Evolutionary conservation across 116 monocot genomes (phyloP), one percentile per base, ranked within the genome.

Genomic region (Cymodocea nodosa): DNA sequence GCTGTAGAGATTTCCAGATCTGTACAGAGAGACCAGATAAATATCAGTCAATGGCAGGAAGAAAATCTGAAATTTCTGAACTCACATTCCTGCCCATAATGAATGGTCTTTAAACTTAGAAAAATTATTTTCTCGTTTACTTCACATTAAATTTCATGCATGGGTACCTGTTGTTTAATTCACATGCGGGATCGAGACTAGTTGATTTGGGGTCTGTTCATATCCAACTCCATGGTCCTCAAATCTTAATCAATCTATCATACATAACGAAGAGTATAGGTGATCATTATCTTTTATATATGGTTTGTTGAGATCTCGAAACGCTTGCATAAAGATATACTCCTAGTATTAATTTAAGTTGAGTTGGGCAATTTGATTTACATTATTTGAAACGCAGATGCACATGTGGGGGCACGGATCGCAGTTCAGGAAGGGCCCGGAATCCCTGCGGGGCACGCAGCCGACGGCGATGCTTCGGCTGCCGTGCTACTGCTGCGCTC

Each of bases 401-500:
- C 92, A 92, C 54, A 87, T 92, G 87, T 92, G 92, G 92, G 92
- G 87, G 24, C 92, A 92, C 65, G 92, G 92, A 44, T 92, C 92
- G 37, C 92, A 92, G 53, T 93, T 85, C 63, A 64, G 93, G 34
- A 84, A 75, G 50, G 92, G 92, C 14, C 85, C 87, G 36, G 92
- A 92, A 39, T 92, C 92, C 4, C 71, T 93, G n/a, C 35, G 88
- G 35, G 89, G 93, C 23, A 88, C 80, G 35, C 92, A 93, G 55
- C 88, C 92, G 20, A 93, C 85, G 48, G 92, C 88, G 24, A 93
- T 93, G 88, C 83, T 88, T 9, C 76, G 85, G 64, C 83, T 93
- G 2, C 88, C 87, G 5, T 92, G 92, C 78, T 93, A 93, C 79
- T 93, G 92, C 81, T 93, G 92, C 48, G 68, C 87, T 0, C 78